Conservation (phyloP, 2,329 filamentous ascomycete species). For the Ophioceras dolichostomum region DNA sequence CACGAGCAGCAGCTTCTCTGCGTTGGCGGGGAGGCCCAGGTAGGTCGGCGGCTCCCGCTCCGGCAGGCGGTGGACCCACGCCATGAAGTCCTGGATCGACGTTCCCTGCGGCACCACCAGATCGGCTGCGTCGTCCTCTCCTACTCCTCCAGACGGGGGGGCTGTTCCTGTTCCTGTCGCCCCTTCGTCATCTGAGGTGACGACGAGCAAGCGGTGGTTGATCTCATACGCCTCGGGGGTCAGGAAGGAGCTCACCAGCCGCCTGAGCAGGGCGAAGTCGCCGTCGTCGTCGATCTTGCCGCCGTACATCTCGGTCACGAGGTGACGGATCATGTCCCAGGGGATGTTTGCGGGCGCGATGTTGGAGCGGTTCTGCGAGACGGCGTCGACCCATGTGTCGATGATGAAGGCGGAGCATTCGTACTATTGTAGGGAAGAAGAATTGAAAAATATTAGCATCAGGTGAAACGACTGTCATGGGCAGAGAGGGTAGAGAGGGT, state of each 20-base stretch:
- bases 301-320: conserved; percentile 90
- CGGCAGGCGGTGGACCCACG: conserved; percentile 83
- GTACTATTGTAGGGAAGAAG: conserved; percentile 43
- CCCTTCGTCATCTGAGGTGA: conserved; percentile 13
- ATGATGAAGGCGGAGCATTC: conserved; percentile 96
- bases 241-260: conserved; percentile 66
- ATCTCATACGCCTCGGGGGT: conserved; percentile 86
- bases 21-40: conserved; percentile 84
- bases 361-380: conserved; percentile 78
- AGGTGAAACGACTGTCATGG: not conserved
- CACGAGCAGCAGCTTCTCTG: conserved; percentile 87
- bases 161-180: no score
- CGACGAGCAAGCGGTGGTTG: conserved; percentile 77
- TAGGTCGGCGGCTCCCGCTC: conserved; percentile 96
- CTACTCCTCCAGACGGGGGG: no score
- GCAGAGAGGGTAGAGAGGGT: not conserved
- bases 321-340: conserved; percentile 87
- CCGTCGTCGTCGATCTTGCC: conserved; percentile 91
- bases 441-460: not conserved
- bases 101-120: conserved; percentile 72
- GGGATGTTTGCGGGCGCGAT: conserved; percentile 88
- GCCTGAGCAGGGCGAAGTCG: conserved; percentile 63
- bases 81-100: conserved; percentile 71
- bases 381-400: conserved; percentile 81
- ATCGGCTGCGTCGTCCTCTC: conserved; percentile 32